Base-by-base conservation (phyloP, 345 rosid species). In the Pistacia atlantica region DNA sequence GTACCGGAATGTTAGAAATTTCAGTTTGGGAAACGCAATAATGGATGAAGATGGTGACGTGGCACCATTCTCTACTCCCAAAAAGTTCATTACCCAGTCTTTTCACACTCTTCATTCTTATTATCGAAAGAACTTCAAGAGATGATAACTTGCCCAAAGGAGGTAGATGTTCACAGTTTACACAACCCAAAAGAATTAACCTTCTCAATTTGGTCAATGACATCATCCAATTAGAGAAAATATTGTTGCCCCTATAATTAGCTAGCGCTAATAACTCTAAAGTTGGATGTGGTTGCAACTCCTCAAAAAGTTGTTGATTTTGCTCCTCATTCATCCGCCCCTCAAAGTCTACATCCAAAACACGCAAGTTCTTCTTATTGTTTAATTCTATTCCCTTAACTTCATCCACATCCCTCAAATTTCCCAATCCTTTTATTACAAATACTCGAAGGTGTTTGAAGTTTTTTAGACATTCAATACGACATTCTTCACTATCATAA, bases 281-380 rank as follows among this genome's bases (percentile, higher is more conserved):
- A 52, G 52, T 25, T 66, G 70, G 74, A 67, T 70, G 77, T 18
- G 77, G 83, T 61, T 66, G 65, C 14, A 60, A 31, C 8, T 51
- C 77, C 65, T 76, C 71, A 4, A 72, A 56, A 14, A 76, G 69
- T 9, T 20, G 57, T 38, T 66, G 73, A 64, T 31, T 31, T 31
- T 70, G 46, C 18, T 25, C 31, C 61, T 11, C 42, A 45, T 67
- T 22, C 33, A 4, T 1, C 8, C 4, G 2, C 22, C 4, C 17
- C 8, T 13, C 17, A 20, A 77, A 77, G 16, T 5, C 37, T 7
- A 83, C 68, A 1, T 9, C 28, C 71, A 79, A 76, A 58, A 51
- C 46, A 16, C 14, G 20, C 35, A 72, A 75, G 17, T 71, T 57
- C 62, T 66, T 54, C 60, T 69, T 54, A 9, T n/a, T 18, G 4